phyloP scores from a whole-genome alignment of 2,329 filamentous ascomycete species.

The Fusarium xylarioides region DNA sequence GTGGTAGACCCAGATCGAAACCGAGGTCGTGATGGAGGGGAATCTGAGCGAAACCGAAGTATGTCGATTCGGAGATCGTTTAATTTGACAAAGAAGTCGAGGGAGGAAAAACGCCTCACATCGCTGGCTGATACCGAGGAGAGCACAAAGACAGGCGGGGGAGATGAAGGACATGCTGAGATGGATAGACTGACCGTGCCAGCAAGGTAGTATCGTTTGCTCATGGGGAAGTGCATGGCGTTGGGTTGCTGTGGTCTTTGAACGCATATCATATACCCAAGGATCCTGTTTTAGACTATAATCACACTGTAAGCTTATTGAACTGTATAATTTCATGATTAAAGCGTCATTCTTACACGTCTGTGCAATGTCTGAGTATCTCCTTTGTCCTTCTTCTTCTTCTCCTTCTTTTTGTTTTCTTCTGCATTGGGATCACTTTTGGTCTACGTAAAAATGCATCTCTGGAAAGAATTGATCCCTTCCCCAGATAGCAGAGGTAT shows the following conservation, averaged over 20 bases:
- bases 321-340: not conserved
- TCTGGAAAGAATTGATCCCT: not conserved
- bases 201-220: slow-evolving; percentile 15
- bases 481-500: not conserved
- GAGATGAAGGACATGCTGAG: not conserved
- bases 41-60: slow-evolving; percentile 24
- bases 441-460: slow-evolving; percentile 14
- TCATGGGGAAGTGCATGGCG: slow-evolving; percentile 15
- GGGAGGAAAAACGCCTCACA: slow-evolving; percentile 16
- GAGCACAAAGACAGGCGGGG: not conserved
- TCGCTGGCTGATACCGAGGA: slow-evolving; percentile 7
- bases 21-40: slow-evolving; percentile 10
- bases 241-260: slow-evolving; percentile 12
- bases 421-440: not conserved
- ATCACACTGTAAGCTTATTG: slow-evolving; percentile 28
- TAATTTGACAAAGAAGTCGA: slow-evolving; percentile 23
- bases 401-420: not conserved
- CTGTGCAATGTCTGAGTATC: not conserved
- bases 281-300: slow-evolving; percentile 16
- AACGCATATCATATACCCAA: slow-evolving; percentile 21
- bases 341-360: slow-evolving; percentile 12
- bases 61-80: slow-evolving; percentile 31
- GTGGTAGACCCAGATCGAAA: slow-evolving; percentile 32
- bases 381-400: not conserved
- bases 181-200: slow-evolving; percentile 15